A percentile compares a stretch with the other conserved stretches of the same genome.
Conservation (phyloP, 1,139 yeast genomes). For the Kluyveromyces sp. region DNA sequence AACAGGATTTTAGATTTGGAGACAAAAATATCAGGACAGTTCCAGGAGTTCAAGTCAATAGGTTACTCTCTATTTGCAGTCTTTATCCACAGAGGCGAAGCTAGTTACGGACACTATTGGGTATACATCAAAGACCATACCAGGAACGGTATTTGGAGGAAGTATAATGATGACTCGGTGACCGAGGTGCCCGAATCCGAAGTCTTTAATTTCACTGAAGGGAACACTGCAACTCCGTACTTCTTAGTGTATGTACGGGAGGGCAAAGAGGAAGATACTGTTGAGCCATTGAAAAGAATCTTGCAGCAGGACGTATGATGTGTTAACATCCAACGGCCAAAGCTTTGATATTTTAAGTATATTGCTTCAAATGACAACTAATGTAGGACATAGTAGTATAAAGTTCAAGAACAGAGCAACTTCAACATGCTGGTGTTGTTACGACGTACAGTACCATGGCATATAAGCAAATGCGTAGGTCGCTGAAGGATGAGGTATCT, state of each 20-base stretch:
- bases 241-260: slow-evolving; percentile 78
- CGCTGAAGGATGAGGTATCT: too few species aligned
- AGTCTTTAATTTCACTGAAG: slow-evolving; percentile 61
- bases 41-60: slow-evolving; percentile 48
- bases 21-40: slow-evolving; percentile 48
- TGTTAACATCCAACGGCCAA: neutral
- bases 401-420: too few species aligned
- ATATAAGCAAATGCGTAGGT: too few species aligned
- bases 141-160: slow-evolving; percentile 57
- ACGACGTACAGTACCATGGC: too few species aligned
- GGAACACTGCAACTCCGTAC: slow-evolving; percentile 88
- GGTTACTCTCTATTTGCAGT: slow-evolving; percentile 86
- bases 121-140: slow-evolving; percentile 76
- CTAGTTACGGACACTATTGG: slow-evolving; percentile 96
- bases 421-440: too few species aligned
- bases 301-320: slow-evolving; percentile 10
- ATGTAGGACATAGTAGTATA: too few species aligned
- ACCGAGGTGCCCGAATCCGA: slow-evolving; percentile 70
- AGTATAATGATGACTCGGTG: slow-evolving; percentile 88
- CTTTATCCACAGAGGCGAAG: slow-evolving; percentile 93
- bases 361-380: too few species aligned
- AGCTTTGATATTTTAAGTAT: neutral
- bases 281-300: slow-evolving; percentile 60
- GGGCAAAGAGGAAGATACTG: slow-evolving; percentile 44
- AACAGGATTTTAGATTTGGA: slow-evolving; percentile 40